Conservation (phyloP, 768 basidiomycete genomes). For the Melanogaster broomeanus region DNA sequence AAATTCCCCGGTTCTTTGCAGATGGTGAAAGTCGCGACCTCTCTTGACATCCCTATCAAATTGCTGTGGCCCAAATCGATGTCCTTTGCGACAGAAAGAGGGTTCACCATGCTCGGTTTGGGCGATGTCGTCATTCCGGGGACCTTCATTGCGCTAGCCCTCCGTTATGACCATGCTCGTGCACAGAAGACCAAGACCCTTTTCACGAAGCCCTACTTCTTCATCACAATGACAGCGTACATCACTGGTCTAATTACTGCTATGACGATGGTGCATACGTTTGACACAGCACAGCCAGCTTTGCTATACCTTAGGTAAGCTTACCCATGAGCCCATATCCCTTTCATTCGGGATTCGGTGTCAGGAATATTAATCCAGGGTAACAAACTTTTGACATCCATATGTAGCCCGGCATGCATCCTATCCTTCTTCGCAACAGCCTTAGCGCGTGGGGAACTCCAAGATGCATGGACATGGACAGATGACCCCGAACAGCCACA, state of each 20-base stretch:
- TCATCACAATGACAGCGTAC: conserved; percentile 68
- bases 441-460: conserved; percentile 65
- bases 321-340: background rate
- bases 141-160: conserved; percentile 77
- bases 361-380: background rate
- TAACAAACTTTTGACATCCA: conserved; percentile 1
- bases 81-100: conserved; percentile 46
- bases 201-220: conserved; percentile 78
- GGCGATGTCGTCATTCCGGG: conserved; percentile 80
- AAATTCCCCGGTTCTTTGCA: conserved; percentile 30
- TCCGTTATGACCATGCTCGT: conserved; percentile 78
- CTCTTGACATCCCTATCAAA: conserved; percentile 91
- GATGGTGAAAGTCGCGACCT: conserved; percentile 95
- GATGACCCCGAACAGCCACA: conserved; percentile 47
- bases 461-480: conserved; percentile 68
- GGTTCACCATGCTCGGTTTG: conserved; percentile 88
- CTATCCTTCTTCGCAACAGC: conserved; percentile 65
- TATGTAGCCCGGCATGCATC: conserved; percentile 71
- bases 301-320: conserved; percentile 85
- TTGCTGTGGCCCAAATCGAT: conserved; percentile 82
- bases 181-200: conserved; percentile 31
- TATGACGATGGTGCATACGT: conserved; percentile 83
- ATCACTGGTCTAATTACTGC: conserved; percentile 70
- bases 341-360: background rate
- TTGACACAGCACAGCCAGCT: conserved; percentile 82